phyloP scores from a whole-genome alignment of 2,329 filamentous ascomycete species.

The Calonectria hawksworthii region DNA sequence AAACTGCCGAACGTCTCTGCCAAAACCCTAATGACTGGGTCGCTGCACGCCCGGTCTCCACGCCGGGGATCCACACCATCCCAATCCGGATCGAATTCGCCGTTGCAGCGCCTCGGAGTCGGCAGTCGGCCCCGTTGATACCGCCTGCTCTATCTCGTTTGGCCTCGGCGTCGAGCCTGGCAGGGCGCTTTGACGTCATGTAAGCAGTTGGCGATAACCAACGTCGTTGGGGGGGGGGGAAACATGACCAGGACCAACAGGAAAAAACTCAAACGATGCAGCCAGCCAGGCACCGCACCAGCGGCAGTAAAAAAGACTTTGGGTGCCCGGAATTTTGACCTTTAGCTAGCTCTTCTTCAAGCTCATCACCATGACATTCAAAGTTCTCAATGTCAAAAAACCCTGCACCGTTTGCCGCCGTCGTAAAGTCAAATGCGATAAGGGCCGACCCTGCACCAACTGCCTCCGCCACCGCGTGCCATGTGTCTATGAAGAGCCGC shows the following conservation, averaged over 20 bases:
- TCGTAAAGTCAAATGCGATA: conserved; percentile 13
- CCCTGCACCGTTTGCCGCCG: conserved; percentile 7
- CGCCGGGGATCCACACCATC: background rate
- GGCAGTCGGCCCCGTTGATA: background rate
- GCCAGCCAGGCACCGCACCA: background rate
- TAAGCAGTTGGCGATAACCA: background rate
- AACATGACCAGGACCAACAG: background rate
- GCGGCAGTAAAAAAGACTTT: background rate
- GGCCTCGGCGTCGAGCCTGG: background rate
- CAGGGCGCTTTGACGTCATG: background rate
- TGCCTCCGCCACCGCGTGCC: conserved; percentile 1
- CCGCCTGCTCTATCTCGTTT: background rate
- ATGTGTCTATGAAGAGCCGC: background rate
- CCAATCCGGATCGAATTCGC: background rate
- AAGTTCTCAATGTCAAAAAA: conserved; percentile 14
- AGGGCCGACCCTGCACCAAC: background rate
- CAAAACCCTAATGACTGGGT: background rate
- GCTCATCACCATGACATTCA: background rate
- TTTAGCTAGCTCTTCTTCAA: background rate
- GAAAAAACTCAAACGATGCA: background rate
- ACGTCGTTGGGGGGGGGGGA: background rate
- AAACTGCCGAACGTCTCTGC: background rate
- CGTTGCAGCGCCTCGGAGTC: background rate
- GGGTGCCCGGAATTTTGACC: background rate
- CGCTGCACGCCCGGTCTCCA: background rate